Percentiles rank a stretch among this genome's conserved stretches.
Evolutionary conservation across 345 rosid genomes (phyloP).

Genomic region (Mallotus nudiflorus): DNA sequence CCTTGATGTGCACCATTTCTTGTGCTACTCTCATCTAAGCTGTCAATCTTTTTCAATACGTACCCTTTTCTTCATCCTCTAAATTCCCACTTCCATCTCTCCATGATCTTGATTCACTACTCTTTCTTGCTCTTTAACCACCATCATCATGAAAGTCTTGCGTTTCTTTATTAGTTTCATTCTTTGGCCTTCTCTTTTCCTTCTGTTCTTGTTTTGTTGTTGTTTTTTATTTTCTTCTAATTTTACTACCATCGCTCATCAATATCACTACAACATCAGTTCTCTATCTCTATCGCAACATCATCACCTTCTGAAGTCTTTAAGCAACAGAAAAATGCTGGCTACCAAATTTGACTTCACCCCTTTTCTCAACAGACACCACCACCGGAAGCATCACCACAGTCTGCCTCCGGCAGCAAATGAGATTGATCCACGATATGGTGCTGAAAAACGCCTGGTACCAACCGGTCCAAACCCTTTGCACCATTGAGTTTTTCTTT

Average conservation of each 20-base stretch:
- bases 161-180: background rate
- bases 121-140: too few relatives aligned
- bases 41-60: constrained; percentile 13
- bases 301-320: too few relatives aligned
- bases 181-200: constrained; percentile 30
- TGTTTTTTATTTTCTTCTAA: constrained; percentile 8
- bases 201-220: constrained; percentile 32
- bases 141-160: constrained; percentile 8
- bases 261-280: too few relatives aligned
- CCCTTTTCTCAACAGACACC: constrained; percentile 38
- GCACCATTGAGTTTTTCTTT: constrained; percentile 55
- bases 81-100: constrained; percentile 16
- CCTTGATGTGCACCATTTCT: constrained; percentile 21
- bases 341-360: constrained; percentile 53
- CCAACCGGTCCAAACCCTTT: constrained; percentile 85
- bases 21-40: constrained; percentile 23
- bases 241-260: background rate
- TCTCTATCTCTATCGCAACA: background rate
- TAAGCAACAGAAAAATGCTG: constrained; percentile 42
- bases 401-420: constrained; percentile 19
- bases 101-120: constrained; percentile 27
- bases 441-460: constrained; percentile 60
- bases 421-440: constrained; percentile 53
- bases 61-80: background rate
- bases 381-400: constrained; percentile 14